phyloP scores from a whole-genome alignment of 345 rosid species.

The Eucalyptus sp. region DNA sequence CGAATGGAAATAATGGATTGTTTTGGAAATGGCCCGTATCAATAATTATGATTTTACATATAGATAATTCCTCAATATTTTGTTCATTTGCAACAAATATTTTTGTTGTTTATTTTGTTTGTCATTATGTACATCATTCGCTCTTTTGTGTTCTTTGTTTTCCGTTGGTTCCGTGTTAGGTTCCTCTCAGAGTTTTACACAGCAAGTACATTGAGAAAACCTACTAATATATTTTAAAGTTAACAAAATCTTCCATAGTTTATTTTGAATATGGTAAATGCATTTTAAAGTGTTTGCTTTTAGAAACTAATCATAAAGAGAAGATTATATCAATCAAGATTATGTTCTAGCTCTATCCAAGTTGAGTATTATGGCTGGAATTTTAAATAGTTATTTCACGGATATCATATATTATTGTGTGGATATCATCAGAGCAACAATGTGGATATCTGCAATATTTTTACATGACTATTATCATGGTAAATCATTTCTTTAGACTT shows the following conservation, averaged over 20 bases:
- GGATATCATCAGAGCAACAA: neutral
- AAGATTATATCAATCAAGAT: neutral
- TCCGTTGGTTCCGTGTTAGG: neutral
- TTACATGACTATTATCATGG: neutral
- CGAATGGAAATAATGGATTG: neutral
- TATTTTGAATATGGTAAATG: neutral
- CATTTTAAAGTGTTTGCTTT: neutral
- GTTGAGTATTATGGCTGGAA: neutral
- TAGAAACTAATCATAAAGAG: neutral
- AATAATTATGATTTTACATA: too few species aligned
- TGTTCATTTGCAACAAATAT: neutral
- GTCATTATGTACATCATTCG: neutral
- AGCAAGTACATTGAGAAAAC: neutral
- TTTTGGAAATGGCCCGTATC: neutral
- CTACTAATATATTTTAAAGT: neutral
- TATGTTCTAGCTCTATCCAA: neutral
- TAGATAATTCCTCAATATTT: neutral
- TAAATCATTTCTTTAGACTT: neutral
- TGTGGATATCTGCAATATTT: neutral
- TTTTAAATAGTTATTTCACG: too few species aligned
- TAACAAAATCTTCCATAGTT: neutral
- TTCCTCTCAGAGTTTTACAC: neutral
- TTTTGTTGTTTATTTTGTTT: neutral
- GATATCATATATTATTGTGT: neutral
- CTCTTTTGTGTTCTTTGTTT: neutral